These are phyloP conservation scores for Mortierella sp. DNA, from an alignment of 371 early-diverging fungal species.

Conservation along the genomic window DNA sequence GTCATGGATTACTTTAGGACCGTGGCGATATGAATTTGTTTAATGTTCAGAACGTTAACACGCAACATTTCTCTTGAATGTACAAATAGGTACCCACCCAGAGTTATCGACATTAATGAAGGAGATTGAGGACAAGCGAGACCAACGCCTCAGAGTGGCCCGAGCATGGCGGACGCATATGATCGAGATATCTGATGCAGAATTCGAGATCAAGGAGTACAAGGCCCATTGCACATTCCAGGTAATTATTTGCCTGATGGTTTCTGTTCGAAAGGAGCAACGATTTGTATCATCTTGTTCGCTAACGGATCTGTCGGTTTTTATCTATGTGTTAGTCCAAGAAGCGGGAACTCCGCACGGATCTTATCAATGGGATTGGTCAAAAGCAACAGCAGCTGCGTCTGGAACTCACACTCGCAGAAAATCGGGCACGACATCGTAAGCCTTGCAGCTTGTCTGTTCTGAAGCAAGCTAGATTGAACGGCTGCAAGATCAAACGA, in stretches of 20 bases:
- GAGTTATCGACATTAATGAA: constrained; percentile 68
- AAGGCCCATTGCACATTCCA: constrained; percentile 62
- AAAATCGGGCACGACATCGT: constrained; percentile 5
- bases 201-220: constrained; percentile 71
- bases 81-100: constrained; percentile 51
- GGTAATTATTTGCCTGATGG: constrained; percentile 15
- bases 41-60: not conserved
- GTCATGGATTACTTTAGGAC: not conserved
- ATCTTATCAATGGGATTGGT: constrained; percentile 26
- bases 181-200: constrained; percentile 63
- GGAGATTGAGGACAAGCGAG: constrained; percentile 70
- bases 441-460: not conserved
- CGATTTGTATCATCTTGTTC: not conserved
- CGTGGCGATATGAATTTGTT: not conserved
- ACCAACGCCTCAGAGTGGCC: constrained; percentile 64
- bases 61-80: not conserved
- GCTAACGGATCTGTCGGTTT: not conserved
- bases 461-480: not conserved
- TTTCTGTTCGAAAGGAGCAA: not conserved
- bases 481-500: constrained; percentile 5
- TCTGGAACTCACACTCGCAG: constrained; percentile 16
- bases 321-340: constrained; percentile 25
- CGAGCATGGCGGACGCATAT: constrained; percentile 69
- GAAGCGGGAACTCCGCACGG: constrained; percentile 35
- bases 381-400: constrained; percentile 31